Percentiles rank a stretch among this genome's conserved stretches.
These are phyloP conservation scores for Obelidium mucronatum DNA, from an alignment of 192 early-diverging fungal genomes.

Conservation along the genomic window DNA sequence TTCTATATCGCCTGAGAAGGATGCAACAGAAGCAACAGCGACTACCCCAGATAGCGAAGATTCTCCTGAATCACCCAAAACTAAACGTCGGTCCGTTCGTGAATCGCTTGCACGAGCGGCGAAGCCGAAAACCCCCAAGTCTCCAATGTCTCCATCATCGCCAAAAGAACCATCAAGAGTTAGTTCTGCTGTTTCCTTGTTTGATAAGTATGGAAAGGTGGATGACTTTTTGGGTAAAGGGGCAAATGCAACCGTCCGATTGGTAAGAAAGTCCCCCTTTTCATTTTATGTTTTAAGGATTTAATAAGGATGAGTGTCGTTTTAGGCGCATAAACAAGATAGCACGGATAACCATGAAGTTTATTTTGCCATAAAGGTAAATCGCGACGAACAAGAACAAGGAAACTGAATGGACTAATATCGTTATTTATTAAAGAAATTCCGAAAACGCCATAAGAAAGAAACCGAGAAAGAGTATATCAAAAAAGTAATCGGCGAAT, in stretches of 20 bases:
- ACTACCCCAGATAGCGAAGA: background rate
- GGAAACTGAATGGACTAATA: background rate
- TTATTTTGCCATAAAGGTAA: conserved; percentile 81
- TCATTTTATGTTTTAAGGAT: conserved; percentile 11
- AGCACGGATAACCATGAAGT: conserved; percentile 29
- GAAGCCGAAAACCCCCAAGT: background rate
- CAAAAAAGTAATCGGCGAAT: conserved; percentile 95
- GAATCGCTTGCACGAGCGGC: background rate
- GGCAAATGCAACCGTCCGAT: conserved; percentile 55
- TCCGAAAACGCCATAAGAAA: conserved; percentile 83
- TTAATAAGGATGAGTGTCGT: background rate
- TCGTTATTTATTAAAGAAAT: conserved; percentile 76
- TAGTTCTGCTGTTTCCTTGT: conserved; percentile 43
- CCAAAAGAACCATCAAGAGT: background rate
- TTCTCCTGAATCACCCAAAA: background rate
- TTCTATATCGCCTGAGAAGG: background rate
- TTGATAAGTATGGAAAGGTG: conserved; percentile 59
- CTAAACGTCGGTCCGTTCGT: background rate
- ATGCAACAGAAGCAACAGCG: background rate
- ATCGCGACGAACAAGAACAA: background rate
- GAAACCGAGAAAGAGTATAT: conserved; percentile 92
- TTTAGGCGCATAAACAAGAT: conserved; percentile 45
- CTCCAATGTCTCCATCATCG: background rate
- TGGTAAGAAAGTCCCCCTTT: conserved; percentile 50
- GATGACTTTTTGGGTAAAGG: conserved; percentile 61